Evolutionary conservation across 441 rosid species (phyloP).

Genomic region (Gossypium armourianum): DNA sequence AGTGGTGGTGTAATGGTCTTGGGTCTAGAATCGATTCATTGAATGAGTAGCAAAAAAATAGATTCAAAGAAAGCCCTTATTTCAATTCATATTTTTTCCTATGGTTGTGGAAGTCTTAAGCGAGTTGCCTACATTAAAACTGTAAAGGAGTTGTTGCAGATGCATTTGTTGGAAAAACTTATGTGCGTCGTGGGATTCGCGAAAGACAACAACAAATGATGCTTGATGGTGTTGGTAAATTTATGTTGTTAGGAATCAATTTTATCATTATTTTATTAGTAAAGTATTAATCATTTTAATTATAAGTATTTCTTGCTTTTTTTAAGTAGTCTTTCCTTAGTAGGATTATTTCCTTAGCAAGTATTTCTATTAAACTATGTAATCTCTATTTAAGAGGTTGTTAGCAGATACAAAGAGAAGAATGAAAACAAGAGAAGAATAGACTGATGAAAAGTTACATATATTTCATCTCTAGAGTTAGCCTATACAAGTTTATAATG

Average conservation of each 20-base stretch:
- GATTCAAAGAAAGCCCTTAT: background rate
- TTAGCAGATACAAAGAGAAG: background rate
- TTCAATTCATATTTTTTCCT: background rate
- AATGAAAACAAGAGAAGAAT: background rate
- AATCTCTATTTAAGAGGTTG: background rate
- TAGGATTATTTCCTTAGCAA: background rate
- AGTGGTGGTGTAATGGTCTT: background rate
- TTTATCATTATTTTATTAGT: background rate
- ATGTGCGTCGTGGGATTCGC: background rate
- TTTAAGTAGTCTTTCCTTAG: background rate
- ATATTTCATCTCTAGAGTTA: background rate
- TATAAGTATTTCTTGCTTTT: background rate
- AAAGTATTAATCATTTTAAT: background rate
- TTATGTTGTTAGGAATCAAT: background rate
- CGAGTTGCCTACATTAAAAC: background rate
- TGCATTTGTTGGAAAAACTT: background rate
- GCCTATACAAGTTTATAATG: background rate
- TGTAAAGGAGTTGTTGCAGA: background rate
- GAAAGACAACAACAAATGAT: background rate
- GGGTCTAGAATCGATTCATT: background rate
- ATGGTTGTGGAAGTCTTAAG: background rate
- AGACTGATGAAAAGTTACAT: background rate
- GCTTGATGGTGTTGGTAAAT: background rate
- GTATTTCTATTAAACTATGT: background rate
- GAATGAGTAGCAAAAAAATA: background rate